Conservation (phyloP, 164 flowering plant species). For the Kalanchoe fedtschenkoi region DNA sequence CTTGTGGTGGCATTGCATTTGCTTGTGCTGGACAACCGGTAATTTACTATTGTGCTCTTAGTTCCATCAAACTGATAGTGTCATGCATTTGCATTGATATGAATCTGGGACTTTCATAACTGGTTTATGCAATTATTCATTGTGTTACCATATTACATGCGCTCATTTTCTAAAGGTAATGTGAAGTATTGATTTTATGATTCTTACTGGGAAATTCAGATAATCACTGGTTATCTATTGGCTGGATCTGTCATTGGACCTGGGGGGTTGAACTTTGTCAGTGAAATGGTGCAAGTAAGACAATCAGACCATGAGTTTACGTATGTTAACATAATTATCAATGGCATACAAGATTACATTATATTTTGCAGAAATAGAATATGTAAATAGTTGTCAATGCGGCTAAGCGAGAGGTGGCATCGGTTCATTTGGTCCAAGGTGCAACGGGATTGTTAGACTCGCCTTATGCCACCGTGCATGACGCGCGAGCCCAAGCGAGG, state of each 20-base stretch:
- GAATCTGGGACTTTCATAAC: neutral
- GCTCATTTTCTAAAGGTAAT: neutral
- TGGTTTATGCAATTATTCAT: too few relatives aligned
- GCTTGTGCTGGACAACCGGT: conserved; percentile 99
- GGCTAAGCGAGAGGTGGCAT: too few relatives aligned
- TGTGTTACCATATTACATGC: neutral
- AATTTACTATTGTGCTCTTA: conserved; percentile 12
- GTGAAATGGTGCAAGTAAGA: conserved; percentile 96
- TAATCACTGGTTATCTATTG: conserved; percentile 90
- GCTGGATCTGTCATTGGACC: conserved; percentile 97
- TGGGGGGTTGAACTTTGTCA: conserved; percentile 82
- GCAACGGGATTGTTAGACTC: too few relatives aligned
- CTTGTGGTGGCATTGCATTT: conserved; percentile 97
- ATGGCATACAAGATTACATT: neutral
- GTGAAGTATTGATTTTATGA: neutral
- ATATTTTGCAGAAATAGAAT: neutral
- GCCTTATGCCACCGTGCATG: too few relatives aligned
- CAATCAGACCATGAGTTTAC: neutral
- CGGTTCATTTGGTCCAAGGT: too few relatives aligned
- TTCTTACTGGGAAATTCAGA: conserved; percentile 34
- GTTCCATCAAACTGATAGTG: conserved; percentile 11
- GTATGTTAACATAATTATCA: neutral
- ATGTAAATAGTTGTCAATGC: too few relatives aligned
- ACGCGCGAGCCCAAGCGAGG: too few relatives aligned
- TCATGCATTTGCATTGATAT: neutral